Evolutionary conservation across 768 basidiomycete genomes (phyloP).

Genomic region (Galerina sulciceps): DNA sequence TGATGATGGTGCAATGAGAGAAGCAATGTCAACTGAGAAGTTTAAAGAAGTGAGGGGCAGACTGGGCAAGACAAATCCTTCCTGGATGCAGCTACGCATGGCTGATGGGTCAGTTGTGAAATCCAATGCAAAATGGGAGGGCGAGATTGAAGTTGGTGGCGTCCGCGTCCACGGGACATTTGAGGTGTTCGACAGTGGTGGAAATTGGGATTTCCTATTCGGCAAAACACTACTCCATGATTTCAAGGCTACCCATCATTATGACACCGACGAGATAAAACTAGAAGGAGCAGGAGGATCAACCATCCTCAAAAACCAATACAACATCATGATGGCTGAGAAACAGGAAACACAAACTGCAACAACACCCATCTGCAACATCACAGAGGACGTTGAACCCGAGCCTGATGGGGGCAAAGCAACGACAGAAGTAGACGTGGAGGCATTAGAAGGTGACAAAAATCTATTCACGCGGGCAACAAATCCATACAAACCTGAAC

Average conservation of each 20-base stretch:
- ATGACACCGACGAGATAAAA: constrained; percentile 15
- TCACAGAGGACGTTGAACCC: neutral
- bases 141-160: constrained; percentile 14
- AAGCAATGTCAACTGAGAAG: constrained; percentile 21
- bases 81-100: constrained; percentile 27
- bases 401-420: constrained; percentile 7
- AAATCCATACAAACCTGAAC: constrained; percentile 26
- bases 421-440: constrained; percentile 16
- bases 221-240: constrained; percentile 28
- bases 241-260: constrained; percentile 29
- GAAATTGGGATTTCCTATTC: constrained; percentile 29
- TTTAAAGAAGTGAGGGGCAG: constrained; percentile 17
- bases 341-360: neutral
- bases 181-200: constrained; percentile 30
- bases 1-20: constrained; percentile 34
- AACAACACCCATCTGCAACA: neutral
- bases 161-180: constrained; percentile 9
- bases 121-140: constrained; percentile 21
- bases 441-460: neutral
- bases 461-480: constrained; percentile 16
- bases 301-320: neutral
- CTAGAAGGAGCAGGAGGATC: neutral
- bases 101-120: constrained; percentile 29
- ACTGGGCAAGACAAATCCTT: constrained; percentile 13
- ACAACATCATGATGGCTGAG: neutral